A percentile compares a stretch with the other conserved stretches of the same genome.
Conservation (phyloP, 345 rosid genomes). For the Mercurialis annua region DNA sequence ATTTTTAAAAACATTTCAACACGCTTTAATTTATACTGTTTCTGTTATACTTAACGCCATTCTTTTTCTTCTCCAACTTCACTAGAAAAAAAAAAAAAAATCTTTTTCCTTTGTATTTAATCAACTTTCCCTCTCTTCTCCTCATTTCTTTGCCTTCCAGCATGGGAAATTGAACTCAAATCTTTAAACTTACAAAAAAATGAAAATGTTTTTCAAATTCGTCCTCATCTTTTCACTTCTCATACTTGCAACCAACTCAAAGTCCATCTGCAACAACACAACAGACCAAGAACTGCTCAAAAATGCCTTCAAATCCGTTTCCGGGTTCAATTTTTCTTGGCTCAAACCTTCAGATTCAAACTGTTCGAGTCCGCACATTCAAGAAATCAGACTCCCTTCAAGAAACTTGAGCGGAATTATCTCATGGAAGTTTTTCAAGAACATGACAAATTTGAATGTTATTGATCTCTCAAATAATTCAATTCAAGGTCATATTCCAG, state of each 20-base stretch:
- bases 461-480: slow-evolving; percentile 75
- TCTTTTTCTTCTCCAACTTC: slow-evolving; percentile 13
- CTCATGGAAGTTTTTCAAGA: slow-evolving; percentile 62
- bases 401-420: slow-evolving; percentile 58
- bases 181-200: slow-evolving; percentile 9
- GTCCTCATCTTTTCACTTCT: slow-evolving; percentile 38
- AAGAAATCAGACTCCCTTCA: slow-evolving; percentile 47
- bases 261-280: slow-evolving; percentile 42
- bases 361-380: slow-evolving; percentile 44
- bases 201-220: slow-evolving; percentile 29
- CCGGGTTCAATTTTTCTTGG: slow-evolving; percentile 68
- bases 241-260: slow-evolving; percentile 40
- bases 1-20: slow-evolving; percentile 1
- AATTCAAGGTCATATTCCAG: slow-evolving; percentile 62
- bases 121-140: slow-evolving; percentile 8
- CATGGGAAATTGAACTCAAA: slow-evolving; percentile 23
- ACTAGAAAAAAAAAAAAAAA: not conserved
- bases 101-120: not conserved
- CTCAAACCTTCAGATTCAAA: slow-evolving; percentile 25
- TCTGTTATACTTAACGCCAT: slow-evolving; percentile 15
- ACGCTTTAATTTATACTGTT: not conserved
- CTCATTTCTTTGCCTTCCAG: not conserved
- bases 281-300: slow-evolving; percentile 44
- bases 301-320: slow-evolving; percentile 56
- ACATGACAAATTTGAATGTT: slow-evolving; percentile 43